phyloP scores from a whole-genome alignment of 768 basidiomycete species.

The Lactarius quietus region DNA sequence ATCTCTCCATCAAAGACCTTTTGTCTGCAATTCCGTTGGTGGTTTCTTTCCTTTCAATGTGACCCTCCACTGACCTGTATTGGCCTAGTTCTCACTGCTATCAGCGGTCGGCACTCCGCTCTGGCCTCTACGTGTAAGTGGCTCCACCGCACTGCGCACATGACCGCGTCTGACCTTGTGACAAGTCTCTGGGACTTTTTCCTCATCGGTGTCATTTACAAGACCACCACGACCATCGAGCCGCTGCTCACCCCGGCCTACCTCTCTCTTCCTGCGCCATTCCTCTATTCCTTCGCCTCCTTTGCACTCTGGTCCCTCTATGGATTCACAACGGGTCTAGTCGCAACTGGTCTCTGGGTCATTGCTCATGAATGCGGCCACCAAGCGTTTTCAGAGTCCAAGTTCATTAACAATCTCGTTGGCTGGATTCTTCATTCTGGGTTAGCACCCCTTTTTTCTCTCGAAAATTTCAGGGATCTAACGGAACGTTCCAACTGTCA shows the following conservation, averaged over 20 bases:
- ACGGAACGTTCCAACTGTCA: conserved; percentile 31
- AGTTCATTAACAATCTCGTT: conserved; percentile 85
- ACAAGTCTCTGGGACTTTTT: conserved; percentile 71
- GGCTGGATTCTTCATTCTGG: conserved; percentile 91
- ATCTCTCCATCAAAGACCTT: conserved; percentile 84
- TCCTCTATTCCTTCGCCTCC: conserved; percentile 57
- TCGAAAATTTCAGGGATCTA: neutral
- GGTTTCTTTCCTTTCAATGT: conserved; percentile 5
- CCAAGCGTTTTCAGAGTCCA: conserved; percentile 92
- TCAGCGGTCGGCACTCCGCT: conserved; percentile 81
- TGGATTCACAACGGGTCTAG: conserved; percentile 77
- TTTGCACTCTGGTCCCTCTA: conserved; percentile 78
- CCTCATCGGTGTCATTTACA: conserved; percentile 66
- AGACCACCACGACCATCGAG: conserved; percentile 62
- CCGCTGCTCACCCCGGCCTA: conserved; percentile 53
- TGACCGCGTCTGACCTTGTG: conserved; percentile 25
- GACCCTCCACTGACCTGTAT: neutral
- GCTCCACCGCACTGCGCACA: neutral
- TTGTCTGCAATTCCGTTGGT: conserved; percentile 79
- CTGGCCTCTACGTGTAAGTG: conserved; percentile 72
- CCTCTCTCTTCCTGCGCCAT: conserved; percentile 55
- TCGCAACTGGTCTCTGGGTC: conserved; percentile 92
- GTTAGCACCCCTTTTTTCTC: conserved; percentile 41
- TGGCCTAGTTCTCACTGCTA: conserved; percentile 72
- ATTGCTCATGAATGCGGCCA: conserved; percentile 95